Base-by-base conservation (phyloP, 306 rosid genomes). In the Acmispon strigosus region DNA sequence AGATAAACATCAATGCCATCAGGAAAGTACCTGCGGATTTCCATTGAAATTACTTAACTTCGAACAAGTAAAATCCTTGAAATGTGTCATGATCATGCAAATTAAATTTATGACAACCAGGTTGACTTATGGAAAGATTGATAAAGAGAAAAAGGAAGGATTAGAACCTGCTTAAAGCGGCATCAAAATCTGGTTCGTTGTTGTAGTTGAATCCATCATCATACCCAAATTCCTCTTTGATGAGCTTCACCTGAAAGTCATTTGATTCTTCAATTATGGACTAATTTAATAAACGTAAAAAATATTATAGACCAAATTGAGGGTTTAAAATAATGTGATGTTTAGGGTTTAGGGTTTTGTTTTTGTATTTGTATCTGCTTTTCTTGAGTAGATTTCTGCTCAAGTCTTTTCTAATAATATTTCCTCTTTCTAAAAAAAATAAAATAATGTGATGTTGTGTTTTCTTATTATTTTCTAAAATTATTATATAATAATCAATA, bases 121-220 rank as follows among this genome's bases (percentile, higher is more conserved):
- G 37, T 32, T 32, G 8, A 32, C 6, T 27, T 27, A 27, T 27
- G 34, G 34, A 27, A 27, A 10, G 8, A 2, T 52, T 13, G n/a
- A n/a, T n/a, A n/a, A n/a, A n/a, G 58, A 47, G 19, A n/a, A 65
- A 44, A 4, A 16, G 14, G 0, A 9, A 0, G 10, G 44, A 9
- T 32, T 32, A 0, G 2, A 2, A 86, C 87, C 80, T 84, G 82
- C 54, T 82, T 59, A 88, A 80, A 43, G 90, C 87, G 4, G 84
- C 89, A 48, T 86, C 87, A 62, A 51, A 78, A 68, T 88, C 86
- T 34, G 83, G 19, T 73, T 88, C 89, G 32, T 29, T 76, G 1
- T 88, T 82, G 83, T 88, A 88, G 73, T 86, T 82, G 82, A 88
- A 88, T 61, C 87, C 94, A 8, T 86, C 94, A 14, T 88, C 94